These are phyloP conservation scores for Suhomyces faveliae DNA, from an alignment of 805 yeast genomes.

Conservation along the genomic window DNA sequence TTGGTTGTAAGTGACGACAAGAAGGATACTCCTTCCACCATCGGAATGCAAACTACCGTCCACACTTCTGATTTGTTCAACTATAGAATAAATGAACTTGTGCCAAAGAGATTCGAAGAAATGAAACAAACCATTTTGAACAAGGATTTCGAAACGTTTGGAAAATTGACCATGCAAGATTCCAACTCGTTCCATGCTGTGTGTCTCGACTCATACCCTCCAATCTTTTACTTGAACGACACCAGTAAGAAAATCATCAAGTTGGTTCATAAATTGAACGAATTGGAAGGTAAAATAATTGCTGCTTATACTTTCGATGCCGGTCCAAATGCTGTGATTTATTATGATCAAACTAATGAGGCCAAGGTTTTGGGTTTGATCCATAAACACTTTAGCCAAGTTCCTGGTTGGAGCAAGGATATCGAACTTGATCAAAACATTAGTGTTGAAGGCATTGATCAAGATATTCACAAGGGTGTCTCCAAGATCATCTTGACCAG, in stretches of 20 bases:
- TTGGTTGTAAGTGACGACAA: conserved; percentile 90
- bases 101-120: conserved; percentile 75
- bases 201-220: conserved; percentile 94
- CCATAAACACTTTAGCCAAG: conserved; percentile 53
- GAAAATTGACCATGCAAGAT: conserved; percentile 90
- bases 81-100: conserved; percentile 75
- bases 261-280: conserved; percentile 75
- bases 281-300: conserved; percentile 57
- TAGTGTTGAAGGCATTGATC: conserved; percentile 42
- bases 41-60: conserved; percentile 97
- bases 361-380: conserved; percentile 68
- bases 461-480: conserved; percentile 65
- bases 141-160: conserved; percentile 80
- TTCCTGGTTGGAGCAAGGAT: conserved; percentile 61
- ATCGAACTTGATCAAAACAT: conserved; percentile 18
- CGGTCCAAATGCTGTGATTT: conserved; percentile 97
- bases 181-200: conserved; percentile 97
- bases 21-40: conserved; percentile 91
- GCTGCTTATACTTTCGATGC: conserved; percentile 99
- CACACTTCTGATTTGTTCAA: conserved; percentile 82
- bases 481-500: conserved; percentile 79
- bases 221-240: conserved; percentile 91
- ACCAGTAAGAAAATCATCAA: conserved; percentile 78
- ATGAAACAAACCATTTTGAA: conserved; percentile 75
- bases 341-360: conserved; percentile 79